A percentile compares a stretch with the other conserved stretches of the same genome.
These are phyloP conservation scores for Sarocladium brachiariae DNA, from an alignment of 2,329 filamentous ascomycete genomes.

Conservation along the genomic window DNA sequence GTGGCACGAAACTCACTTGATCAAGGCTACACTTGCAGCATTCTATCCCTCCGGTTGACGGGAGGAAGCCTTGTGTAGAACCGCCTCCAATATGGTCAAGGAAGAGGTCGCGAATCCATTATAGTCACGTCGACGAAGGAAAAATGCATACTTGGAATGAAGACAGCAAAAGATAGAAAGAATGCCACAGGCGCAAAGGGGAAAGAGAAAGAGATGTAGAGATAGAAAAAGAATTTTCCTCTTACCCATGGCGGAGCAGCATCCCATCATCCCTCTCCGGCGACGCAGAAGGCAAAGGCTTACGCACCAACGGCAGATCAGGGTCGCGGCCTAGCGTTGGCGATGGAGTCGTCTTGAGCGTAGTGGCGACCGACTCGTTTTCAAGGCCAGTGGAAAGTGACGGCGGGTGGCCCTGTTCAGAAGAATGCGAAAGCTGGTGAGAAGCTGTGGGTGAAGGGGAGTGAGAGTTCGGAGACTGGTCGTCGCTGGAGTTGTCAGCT, in stretches of 20 bases:
- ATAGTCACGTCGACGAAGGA: too few relatives aligned
- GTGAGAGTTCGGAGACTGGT: constrained; percentile 14
- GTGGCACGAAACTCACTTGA: background rate
- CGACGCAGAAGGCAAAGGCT: constrained; percentile 2
- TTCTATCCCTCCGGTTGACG: too few relatives aligned
- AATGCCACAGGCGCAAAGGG: too few relatives aligned
- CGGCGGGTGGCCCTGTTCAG: background rate
- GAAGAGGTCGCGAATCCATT: too few relatives aligned
- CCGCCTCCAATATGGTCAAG: too few relatives aligned
- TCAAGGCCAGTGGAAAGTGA: background rate
- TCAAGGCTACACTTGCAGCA: too few relatives aligned
- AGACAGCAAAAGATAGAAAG: too few relatives aligned
- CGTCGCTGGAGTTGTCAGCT: constrained; percentile 13
- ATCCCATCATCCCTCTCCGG: background rate
- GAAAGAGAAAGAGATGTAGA: background rate
- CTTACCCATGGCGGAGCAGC: background rate
- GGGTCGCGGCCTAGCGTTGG: background rate
- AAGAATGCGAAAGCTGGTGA: background rate
- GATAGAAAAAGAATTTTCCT: background rate
- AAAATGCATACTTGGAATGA: too few relatives aligned
- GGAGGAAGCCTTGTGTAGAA: too few relatives aligned
- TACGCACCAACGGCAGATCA: background rate
- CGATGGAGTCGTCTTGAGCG: background rate
- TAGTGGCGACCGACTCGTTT: constrained; percentile 5
- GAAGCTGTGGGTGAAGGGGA: constrained; percentile 14